Conservation (phyloP, 345 rosid genomes). For the Barbarea vulgaris region DNA sequence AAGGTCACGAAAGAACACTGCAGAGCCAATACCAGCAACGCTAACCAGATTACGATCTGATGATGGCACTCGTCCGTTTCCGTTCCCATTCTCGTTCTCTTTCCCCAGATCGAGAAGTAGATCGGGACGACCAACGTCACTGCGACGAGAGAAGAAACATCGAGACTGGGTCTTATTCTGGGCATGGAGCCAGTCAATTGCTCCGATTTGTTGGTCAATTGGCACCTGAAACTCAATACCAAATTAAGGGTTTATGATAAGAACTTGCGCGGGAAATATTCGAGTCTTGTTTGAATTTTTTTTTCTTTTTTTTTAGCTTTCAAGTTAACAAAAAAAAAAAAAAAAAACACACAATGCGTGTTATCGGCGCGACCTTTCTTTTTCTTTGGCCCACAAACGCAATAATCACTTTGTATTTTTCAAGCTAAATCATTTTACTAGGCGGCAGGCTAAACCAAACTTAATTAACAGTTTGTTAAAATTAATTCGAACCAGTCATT, state of each 20-base stretch:
- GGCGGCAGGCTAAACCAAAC: no score
- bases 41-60: constrained; percentile 50
- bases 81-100: constrained; percentile 52
- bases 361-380: neutral
- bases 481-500: neutral
- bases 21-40: constrained; percentile 90
- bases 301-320: neutral
- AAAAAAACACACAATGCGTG: neutral
- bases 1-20: constrained; percentile 70
- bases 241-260: neutral
- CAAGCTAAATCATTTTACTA: neutral
- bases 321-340: neutral
- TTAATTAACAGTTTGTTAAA: constrained; percentile 15
- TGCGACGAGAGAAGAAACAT: constrained; percentile 84
- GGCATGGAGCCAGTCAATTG: constrained; percentile 91
- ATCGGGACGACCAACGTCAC: constrained; percentile 42
- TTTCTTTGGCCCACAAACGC: neutral
- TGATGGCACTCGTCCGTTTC: constrained; percentile 42
- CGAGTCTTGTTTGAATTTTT: neutral
- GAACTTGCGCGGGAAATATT: constrained; percentile 19
- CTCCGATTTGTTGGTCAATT: constrained; percentile 62
- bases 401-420: neutral
- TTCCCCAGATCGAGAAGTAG: constrained; percentile 43
- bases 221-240: constrained; percentile 52
- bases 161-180: constrained; percentile 71